Evolutionary conservation across 2,329 filamentous ascomycete genomes (phyloP).

Genomic region (Aspergillus calidoustus): DNA sequence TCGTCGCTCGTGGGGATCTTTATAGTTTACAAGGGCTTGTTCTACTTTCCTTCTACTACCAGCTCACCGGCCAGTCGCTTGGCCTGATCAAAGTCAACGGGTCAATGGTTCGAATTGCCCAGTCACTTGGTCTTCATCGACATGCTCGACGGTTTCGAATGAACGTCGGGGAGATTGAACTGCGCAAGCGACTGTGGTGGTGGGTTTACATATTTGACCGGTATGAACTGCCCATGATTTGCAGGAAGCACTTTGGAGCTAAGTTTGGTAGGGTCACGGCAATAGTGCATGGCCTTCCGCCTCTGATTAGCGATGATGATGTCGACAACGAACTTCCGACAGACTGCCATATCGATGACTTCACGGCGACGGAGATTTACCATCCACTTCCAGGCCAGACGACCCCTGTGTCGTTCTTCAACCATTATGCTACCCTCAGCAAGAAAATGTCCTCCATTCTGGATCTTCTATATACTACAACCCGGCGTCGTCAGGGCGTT

Average conservation of each 20-base stretch:
- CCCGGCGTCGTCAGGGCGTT: not conserved
- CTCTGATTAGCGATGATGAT: not conserved
- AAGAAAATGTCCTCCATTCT: conserved; percentile 4
- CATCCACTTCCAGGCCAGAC: not conserved
- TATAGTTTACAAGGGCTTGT: not conserved
- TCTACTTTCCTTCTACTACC: not conserved
- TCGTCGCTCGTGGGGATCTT: not conserved
- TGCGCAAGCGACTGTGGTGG: conserved; percentile 2
- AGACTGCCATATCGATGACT: not conserved
- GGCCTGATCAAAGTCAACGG: not conserved
- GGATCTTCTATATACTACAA: not conserved
- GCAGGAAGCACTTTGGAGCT: not conserved
- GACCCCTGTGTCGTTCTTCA: conserved; percentile 3
- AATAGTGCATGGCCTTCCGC: not conserved
- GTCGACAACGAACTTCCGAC: not conserved
- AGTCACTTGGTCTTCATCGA: not conserved
- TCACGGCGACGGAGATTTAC: conserved; percentile 23
- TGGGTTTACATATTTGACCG: not conserved
- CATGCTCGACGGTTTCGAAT: not conserved
- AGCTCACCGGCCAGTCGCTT: not conserved
- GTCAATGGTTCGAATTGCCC: not conserved
- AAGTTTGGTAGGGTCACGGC: not conserved
- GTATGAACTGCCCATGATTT: not conserved
- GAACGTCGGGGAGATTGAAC: not conserved
- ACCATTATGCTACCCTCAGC: not conserved